Base-by-base conservation (phyloP, 176 grass and related monocot genomes). In the Miscanthus lutarioriparius region DNA sequence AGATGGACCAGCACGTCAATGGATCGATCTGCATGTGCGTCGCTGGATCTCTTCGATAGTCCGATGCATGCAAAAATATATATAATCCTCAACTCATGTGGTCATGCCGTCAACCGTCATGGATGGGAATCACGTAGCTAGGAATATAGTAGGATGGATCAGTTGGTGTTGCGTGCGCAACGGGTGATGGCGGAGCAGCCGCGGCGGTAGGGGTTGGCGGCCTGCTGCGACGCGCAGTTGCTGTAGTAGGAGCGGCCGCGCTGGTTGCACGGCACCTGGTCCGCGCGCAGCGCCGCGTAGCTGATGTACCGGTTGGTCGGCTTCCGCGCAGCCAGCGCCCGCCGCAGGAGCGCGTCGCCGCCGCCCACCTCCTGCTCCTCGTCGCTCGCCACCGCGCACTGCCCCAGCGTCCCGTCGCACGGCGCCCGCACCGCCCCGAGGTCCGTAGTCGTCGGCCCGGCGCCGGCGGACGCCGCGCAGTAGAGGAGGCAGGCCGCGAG, bases 181-280 rank as follows among this genome's bases (percentile, higher is more conserved):
- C 58, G 78, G 19, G 95, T 97, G 78, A 97, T 97, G 79, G 76
- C 64, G 51, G 84, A 93, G 87, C 95, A 97, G 0, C 88, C 91
- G 4, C 92, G 92, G 25, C 62, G 65, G 87, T 97, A 97, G 6
- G 92, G 95, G 80, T 97, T 95, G 20, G 72, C 82, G 2, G 37
- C 36, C 58, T 33, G 1, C 40, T 81, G 56, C 26, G 47, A 49
- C 13, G 4, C 75, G 85, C 92, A 95, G 82, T 95, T 93, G 82
- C 36, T 86, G 90, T 97, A 97, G 88, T 97, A 97, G 13, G 95
- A 95, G 15, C 70, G 10, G 0, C 92, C 95, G 33, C 87, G 84
- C 68, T 82, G 77, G 88, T 79, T 90, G 75, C 95, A 97, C 22
- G 92, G 95, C 12, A 95, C 76, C 72, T 78, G 79, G 76, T 97